A percentile compares a stretch with the other conserved stretches of the same genome.
phyloP scores from a whole-genome alignment of 306 rosid species.

The Cicer cuneatum region DNA sequence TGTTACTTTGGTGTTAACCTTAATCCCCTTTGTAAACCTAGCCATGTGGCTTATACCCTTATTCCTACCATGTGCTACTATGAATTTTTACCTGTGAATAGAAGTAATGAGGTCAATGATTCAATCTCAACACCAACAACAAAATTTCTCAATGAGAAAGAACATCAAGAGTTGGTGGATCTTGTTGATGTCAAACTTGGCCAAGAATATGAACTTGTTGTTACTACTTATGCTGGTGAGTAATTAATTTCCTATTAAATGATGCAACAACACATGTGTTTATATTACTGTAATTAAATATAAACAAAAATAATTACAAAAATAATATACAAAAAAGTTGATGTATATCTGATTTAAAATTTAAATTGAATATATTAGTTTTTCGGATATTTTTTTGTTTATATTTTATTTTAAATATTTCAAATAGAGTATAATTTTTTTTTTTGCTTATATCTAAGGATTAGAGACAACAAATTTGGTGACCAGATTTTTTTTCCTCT shows the following conservation, averaged over 20 bases:
- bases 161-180: slow-evolving; percentile 61
- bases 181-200: slow-evolving; percentile 85
- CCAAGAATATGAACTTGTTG: slow-evolving; percentile 88
- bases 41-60: slow-evolving; percentile 79
- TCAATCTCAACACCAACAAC: slow-evolving; percentile 36
- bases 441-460: too few species aligned
- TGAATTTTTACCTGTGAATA: slow-evolving; percentile 70
- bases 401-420: too few species aligned
- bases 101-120: slow-evolving; percentile 51
- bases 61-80: slow-evolving; percentile 88
- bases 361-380: too few species aligned
- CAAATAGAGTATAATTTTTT: too few species aligned
- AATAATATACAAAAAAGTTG: too few species aligned
- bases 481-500: too few species aligned
- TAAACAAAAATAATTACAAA: too few species aligned
- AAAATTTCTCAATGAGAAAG: slow-evolving; percentile 50
- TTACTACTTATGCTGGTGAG: slow-evolving; percentile 85
- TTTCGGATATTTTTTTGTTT: too few species aligned
- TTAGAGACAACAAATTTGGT: too few species aligned
- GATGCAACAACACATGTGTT: not conserved
- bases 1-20: slow-evolving; percentile 90
- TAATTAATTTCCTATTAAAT: not conserved
- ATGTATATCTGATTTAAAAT: too few species aligned
- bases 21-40: slow-evolving; percentile 76
- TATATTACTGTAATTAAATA: too few species aligned